Base-by-base conservation (phyloP, 306 rosid species). In the Quercus gilva region DNA sequence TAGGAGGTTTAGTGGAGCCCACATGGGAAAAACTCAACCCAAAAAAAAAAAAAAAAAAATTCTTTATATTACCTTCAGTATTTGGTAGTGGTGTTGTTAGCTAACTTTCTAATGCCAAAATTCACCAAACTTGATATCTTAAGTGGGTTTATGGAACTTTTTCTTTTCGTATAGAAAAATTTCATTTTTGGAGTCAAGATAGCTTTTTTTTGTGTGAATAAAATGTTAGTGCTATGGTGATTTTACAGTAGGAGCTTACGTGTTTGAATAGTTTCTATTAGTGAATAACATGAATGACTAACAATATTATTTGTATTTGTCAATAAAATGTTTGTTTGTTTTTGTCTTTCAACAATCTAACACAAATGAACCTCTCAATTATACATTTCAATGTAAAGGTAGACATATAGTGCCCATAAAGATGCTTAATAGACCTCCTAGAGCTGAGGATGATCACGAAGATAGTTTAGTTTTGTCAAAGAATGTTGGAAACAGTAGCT, bases 401-500 rank as follows among this genome's bases (percentile, higher is more conserved):
- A 83, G 79, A 60, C 51, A 80, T 55, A 33, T 60, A 52, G 59
- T 73, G 75, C 85, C 87, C 5, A 43, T 73, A 25, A 71, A 76
- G 67, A 55, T 76, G 74, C 81, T 77, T 2, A 82, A 76, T 83
- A 73, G 79, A 57, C 33, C 79, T 45, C 79, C 85, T 3, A 28
- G 55, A 2, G 71, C 79, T 70, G 87, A 83, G 75, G 80, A 83
- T 31, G 68, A 17, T 35, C 10, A 76, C 67, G 33, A 69, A 81
- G 83, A 78, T 78, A 28, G 71, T 17, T 81, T 60, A 75, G 52
- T 82, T 26, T 78, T 71, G 70, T 71, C 77, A 60, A 89, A 80
- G 86, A 78, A 65, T 35, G 83, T 72, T 63, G 75, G 83, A 80
- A 79, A 81, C 65, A 73, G 74, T 63, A 63, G 67, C 72, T 84